Base-by-base conservation (phyloP, 345 rosid species). In the Boechera retrofracta region DNA sequence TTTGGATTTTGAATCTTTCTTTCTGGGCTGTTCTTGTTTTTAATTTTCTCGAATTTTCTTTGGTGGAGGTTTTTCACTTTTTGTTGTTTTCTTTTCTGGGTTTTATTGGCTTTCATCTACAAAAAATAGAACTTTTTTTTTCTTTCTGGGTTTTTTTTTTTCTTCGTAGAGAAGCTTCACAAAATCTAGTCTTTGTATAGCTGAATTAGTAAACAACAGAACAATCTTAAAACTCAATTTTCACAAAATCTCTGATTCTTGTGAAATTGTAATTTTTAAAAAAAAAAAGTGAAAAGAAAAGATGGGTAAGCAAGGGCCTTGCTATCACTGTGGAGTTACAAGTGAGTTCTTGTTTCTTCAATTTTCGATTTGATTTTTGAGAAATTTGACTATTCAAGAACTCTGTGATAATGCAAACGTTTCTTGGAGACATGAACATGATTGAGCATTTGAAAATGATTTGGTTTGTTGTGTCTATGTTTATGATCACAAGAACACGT, bases 281-380 rank as follows among this genome's bases (percentile, higher is more conserved):
- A 49, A 10, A 60, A 74, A 55, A 15, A 42, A 44, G n/a, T 12
- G 5, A 26, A n/a, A 61, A 73, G 60, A 79, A 82, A 75, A 82
- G 57, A 93, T 93, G 98, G 98, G 97, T 58, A 93, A 93, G 88
- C 97, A 91, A 85, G 98, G 98, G 38, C 98, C 98, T 85, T 93
- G 98, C 89, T 83, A 76, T 86, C 98, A 93, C 91, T 93, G 98
- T 87, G 97, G 98, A 85, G 98, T 91, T 83, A 86, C 95, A 79
- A 93, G 98, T 93, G 97, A 92, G 97, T 90, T 84, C 83, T 86
- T 92, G 91, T 80, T 86, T 52, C 60, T 61, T 44, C 39, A 31
- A 58, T 31, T 39, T 44, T 28, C 1, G 57, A 62, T 69, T 62
- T 68, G 38, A 4, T 68, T 67, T 16, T 10, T 33, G 10, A 13